Conservation (phyloP, 108 stramenopile genomes). For the Skeletonema potamos region DNA sequence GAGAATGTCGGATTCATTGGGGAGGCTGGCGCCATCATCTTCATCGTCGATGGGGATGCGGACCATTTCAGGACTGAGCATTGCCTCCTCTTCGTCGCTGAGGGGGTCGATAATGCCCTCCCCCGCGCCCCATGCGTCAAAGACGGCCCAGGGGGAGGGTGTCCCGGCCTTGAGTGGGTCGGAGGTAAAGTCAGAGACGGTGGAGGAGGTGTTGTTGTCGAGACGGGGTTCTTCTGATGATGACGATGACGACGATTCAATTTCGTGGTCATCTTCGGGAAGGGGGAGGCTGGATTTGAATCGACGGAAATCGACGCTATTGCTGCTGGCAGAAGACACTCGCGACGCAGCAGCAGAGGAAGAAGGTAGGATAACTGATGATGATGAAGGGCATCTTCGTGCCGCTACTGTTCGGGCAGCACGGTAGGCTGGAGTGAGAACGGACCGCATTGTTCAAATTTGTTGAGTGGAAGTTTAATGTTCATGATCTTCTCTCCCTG, state of each 20-base stretch:
- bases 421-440: background rate
- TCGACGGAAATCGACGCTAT: constrained; percentile 6
- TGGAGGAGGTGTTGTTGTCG: constrained; percentile 43
- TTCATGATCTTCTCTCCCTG: background rate
- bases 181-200: constrained; percentile 49
- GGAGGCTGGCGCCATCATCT: constrained; percentile 16
- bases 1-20: constrained; percentile 74
- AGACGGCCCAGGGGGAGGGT: constrained; percentile 89
- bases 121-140: constrained; percentile 91
- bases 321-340: background rate
- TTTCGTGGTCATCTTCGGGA: constrained; percentile 16
- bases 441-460: background rate
- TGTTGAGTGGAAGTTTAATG: background rate
- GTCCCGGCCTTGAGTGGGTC: constrained; percentile 66
- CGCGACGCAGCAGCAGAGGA: background rate
- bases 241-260: background rate
- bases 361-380: background rate
- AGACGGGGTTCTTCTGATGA: constrained; percentile 20
- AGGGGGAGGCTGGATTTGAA: constrained; percentile 29
- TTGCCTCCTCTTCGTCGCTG: constrained; percentile 38
- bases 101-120: constrained; percentile 50
- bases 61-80: constrained; percentile 59
- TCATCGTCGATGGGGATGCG: constrained; percentile 62
- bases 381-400: background rate
- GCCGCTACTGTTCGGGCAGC: background rate